Conservation (phyloP, 768 basidiomycete genomes). For the Calvatia gigantea region DNA sequence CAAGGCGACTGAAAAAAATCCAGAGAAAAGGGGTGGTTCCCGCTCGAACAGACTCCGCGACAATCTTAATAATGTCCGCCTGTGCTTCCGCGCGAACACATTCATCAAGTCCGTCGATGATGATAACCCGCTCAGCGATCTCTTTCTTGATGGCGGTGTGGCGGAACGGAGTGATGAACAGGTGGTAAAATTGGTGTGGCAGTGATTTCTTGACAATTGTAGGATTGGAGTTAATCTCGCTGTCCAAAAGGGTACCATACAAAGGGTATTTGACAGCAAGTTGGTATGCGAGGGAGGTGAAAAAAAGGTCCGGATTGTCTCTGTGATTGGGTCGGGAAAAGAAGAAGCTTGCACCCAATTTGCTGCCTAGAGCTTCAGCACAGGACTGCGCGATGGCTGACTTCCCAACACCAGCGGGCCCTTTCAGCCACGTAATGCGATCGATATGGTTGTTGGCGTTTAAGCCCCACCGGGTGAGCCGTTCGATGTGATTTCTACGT, state of each 20-base stretch:
- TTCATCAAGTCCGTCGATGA: not conserved
- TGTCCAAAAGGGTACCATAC: no score
- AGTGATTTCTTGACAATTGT: no score
- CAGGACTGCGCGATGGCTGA: constrained; percentile 2
- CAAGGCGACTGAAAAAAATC: not conserved
- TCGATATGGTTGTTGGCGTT: not conserved
- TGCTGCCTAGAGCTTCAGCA: not conserved
- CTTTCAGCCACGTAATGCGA: not conserved
- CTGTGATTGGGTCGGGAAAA: not conserved
- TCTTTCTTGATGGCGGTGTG: not conserved
- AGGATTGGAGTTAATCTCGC: no score
- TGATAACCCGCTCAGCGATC: not conserved
- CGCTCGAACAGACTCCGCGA: not conserved
- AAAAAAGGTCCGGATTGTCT: not conserved
- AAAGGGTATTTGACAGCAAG: not conserved
- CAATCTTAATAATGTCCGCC: not conserved
- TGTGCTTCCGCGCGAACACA: not conserved
- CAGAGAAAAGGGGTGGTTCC: not conserved
- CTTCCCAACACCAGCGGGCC: constrained; percentile 6
- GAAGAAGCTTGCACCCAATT: not conserved
- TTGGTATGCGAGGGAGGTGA: not conserved
- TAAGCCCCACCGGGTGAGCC: not conserved
- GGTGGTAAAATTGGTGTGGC: not conserved
- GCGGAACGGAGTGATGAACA: not conserved
- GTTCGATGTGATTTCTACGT: not conserved